Percentiles rank a stretch among this genome's conserved stretches.
phyloP scores from a whole-genome alignment of 371 early-diverging fungal genomes.

The Apophysomyces elegans region DNA sequence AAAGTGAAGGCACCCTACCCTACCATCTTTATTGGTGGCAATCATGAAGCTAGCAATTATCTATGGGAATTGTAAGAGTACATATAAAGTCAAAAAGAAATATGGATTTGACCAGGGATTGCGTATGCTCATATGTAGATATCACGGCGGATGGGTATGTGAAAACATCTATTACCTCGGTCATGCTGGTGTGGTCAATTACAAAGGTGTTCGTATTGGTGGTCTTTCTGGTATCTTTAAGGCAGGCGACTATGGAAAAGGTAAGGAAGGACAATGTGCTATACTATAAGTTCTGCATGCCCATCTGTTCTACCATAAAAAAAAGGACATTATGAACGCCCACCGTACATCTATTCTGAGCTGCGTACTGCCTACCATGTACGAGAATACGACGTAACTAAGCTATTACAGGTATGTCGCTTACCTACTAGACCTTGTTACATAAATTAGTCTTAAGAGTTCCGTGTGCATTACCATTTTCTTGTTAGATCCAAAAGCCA shows the following conservation, averaged over 20 bases:
- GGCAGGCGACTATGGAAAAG: conserved; percentile 64
- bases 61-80: conserved; percentile 84
- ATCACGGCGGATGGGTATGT: conserved; percentile 96
- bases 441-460: background rate
- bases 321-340: conserved; percentile 77
- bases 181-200: conserved; percentile 77
- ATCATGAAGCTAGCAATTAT: conserved; percentile 95
- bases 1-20: conserved; percentile 77
- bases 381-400: conserved; percentile 80
- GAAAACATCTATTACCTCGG: conserved; percentile 96
- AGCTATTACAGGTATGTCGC: conserved; percentile 66
- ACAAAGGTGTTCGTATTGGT: conserved; percentile 88
- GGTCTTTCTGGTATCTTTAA: conserved; percentile 96
- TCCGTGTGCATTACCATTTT: background rate
- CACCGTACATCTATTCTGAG: conserved; percentile 69
- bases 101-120: background rate
- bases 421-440: no score
- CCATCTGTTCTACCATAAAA: background rate
- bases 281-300: background rate
- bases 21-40: conserved; percentile 96
- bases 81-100: background rate
- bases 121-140: conserved; percentile 37
- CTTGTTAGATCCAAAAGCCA: conserved; percentile 52
- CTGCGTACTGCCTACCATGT: conserved; percentile 84
- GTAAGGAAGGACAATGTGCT: conserved; percentile 27